Conservation (phyloP, 805 yeast species). For the Lachancea thermotolerans region DNA sequence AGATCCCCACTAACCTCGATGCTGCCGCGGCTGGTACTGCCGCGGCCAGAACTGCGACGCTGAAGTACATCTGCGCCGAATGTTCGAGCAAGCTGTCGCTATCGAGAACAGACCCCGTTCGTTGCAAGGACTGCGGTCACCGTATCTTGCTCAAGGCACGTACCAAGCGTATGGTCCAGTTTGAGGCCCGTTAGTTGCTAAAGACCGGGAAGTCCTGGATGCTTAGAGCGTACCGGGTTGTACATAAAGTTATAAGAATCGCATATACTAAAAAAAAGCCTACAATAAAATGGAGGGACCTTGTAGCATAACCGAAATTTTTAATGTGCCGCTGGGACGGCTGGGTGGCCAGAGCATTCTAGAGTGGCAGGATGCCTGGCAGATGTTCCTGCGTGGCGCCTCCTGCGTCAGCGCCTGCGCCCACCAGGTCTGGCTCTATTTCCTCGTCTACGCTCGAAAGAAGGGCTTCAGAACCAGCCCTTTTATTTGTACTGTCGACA, state of each 20-base stretch:
- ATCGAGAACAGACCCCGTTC: slow-evolving; percentile 90
- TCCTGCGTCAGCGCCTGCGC: neutral
- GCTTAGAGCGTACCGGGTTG: neutral
- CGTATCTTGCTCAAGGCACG: slow-evolving; percentile 95
- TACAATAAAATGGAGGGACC: neutral
- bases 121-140: slow-evolving; percentile 98
- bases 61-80: slow-evolving; percentile 91
- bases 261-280: neutral
- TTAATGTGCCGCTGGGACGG: neutral
- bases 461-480: neutral
- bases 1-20: slow-evolving; percentile 72
- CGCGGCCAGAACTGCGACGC: slow-evolving; percentile 68
- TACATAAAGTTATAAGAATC: neutral
- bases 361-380: neutral
- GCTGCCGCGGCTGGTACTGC: slow-evolving; percentile 82
- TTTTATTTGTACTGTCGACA: neutral
- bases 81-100: slow-evolving; percentile 86
- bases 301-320: too few relatives aligned
- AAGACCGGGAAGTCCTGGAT: too few relatives aligned
- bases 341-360: neutral
- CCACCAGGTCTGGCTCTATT: neutral
- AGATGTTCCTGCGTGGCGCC: too few relatives aligned
- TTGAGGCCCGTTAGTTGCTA: slow-evolving; percentile 57
- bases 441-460: neutral
- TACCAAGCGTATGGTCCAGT: slow-evolving; percentile 93